phyloP scores from a whole-genome alignment of 257 asterid species.

The Ocimum tenuiflorum region DNA sequence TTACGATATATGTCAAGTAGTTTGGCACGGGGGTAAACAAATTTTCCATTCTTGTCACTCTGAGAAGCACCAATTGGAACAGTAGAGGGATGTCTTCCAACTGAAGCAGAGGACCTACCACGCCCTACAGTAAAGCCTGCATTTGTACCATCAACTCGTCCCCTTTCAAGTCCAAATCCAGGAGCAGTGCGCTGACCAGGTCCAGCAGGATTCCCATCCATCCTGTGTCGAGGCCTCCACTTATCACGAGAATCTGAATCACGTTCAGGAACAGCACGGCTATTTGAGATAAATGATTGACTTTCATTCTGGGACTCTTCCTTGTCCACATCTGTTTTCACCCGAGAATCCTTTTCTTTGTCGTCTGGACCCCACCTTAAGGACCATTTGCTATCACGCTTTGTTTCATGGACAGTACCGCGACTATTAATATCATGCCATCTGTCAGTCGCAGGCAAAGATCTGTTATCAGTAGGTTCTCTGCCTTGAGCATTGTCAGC shows the following conservation, averaged over 20 bases:
- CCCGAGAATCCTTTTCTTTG: constrained; percentile 77
- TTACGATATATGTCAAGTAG: constrained; percentile 84
- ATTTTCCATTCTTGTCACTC: constrained; percentile 42
- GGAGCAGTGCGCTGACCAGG: constrained; percentile 86
- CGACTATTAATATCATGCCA: constrained; percentile 75
- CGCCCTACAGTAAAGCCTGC: constrained; percentile 88
- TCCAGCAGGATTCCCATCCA: constrained; percentile 68
- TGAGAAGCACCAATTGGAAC: constrained; percentile 49
- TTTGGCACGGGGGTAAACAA: constrained; percentile 83
- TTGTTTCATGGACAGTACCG: constrained; percentile 57
- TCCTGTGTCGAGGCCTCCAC: constrained; percentile 98
- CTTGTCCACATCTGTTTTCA: constrained; percentile 60
- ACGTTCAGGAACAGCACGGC: constrained; percentile 65
- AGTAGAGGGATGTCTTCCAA: constrained; percentile 40
- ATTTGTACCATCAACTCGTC: constrained; percentile 64
- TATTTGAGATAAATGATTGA: constrained; percentile 45
- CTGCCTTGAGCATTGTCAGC: constrained; percentile 57
- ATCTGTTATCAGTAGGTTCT: constrained; percentile 59
- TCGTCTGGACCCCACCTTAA: constrained; percentile 98
- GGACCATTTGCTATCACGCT: constrained; percentile 95
- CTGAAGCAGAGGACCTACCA: constrained; percentile 58
- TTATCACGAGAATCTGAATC: constrained; percentile 91
- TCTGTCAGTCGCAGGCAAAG: constrained; percentile 59
- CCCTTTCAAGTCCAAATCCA: constrained; percentile 86
- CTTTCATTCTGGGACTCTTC: constrained; percentile 58